phyloP scores from a whole-genome alignment of 106 monocot species.

The Apostasia ramifera region DNA sequence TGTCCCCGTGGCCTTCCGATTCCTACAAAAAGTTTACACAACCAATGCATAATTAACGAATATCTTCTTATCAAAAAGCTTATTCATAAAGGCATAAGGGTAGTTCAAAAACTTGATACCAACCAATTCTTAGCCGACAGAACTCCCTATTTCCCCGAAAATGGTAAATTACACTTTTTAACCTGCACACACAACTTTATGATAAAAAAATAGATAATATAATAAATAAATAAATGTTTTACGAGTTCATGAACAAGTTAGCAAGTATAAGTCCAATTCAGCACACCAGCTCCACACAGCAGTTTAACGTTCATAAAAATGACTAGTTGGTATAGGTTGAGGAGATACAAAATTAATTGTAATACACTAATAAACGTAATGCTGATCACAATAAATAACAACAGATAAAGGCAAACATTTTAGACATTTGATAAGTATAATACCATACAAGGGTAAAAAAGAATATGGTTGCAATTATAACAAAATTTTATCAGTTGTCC shows the following conservation, averaged over 20 bases:
- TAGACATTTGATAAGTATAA: too few relatives aligned
- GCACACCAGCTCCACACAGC: not conserved
- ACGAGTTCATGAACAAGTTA: not conserved
- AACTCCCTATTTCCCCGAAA: constrained; percentile 94
- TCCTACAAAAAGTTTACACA: constrained; percentile 38
- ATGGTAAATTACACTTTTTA: constrained; percentile 86
- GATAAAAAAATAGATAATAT: not conserved
- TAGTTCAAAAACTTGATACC: constrained; percentile 6
- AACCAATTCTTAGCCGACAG: constrained; percentile 82
- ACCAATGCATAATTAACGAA: not conserved
- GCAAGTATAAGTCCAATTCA: not conserved
- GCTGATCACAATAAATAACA: too few relatives aligned
- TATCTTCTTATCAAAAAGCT: not conserved
- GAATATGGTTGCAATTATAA: too few relatives aligned
- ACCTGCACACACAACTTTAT: constrained; percentile 28
- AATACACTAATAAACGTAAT: too few relatives aligned
- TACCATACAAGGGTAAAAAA: too few relatives aligned
- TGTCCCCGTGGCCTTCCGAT: constrained; percentile 97
- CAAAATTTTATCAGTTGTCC: too few relatives aligned
- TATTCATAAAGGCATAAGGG: not conserved
- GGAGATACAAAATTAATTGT: too few relatives aligned
- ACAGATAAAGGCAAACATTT: too few relatives aligned
- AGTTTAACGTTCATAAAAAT: too few relatives aligned
- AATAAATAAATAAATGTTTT: not conserved
- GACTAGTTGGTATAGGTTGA: too few relatives aligned